Base-by-base conservation (phyloP, 352 stramenopile genomes). In the Phytopythium helicoides region DNA sequence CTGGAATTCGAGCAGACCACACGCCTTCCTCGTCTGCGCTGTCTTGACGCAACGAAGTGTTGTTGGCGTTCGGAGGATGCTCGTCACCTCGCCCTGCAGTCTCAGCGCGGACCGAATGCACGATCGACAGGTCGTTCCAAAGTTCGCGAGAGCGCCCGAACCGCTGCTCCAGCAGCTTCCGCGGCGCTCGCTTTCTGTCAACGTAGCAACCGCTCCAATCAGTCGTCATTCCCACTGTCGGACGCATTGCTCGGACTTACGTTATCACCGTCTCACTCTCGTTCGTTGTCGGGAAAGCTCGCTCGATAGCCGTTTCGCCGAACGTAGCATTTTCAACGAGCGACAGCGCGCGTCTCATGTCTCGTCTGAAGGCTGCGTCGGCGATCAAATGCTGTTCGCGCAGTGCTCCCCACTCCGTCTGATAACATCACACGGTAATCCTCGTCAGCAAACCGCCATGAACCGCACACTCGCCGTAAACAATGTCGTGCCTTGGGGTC, bases 401-500 rank as follows among this genome's bases (percentile, higher is more conserved):
- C 46, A 93, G 69, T 2, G 56, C 63, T 3, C 84, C 70, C 82
- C 82, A 93, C 18, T 55, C 68, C 0, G 66, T 55, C 81, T 91
- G 52, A n/a, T n/a, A n/a, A n/a, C n/a, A n/a, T n/a, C n/a, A n/a
- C n/a, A n/a, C n/a, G n/a, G n/a, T n/a, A n/a, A n/a, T n/a, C n/a
- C n/a, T 9, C 23, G n/a, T 22, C 42, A 41, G 18, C 7, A 41
- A 8, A 21, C 36, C 36, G 36, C 36, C 9, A n/a, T n/a, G n/a
- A n/a, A n/a, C n/a, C n/a, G n/a, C n/a, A n/a, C n/a, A n/a, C n/a
- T n/a, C n/a, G n/a, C n/a, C n/a, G n/a, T n/a, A n/a, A n/a, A n/a
- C n/a, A n/a, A n/a, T n/a, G n/a, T n/a, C n/a, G n/a, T n/a, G 88
- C 81, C 65, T 87, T 88, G 18, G 80, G 82, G 7, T 91, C 73